Base-by-base conservation (phyloP, 2,329 filamentous ascomycete genomes). In the Fusarium nodosum region DNA sequence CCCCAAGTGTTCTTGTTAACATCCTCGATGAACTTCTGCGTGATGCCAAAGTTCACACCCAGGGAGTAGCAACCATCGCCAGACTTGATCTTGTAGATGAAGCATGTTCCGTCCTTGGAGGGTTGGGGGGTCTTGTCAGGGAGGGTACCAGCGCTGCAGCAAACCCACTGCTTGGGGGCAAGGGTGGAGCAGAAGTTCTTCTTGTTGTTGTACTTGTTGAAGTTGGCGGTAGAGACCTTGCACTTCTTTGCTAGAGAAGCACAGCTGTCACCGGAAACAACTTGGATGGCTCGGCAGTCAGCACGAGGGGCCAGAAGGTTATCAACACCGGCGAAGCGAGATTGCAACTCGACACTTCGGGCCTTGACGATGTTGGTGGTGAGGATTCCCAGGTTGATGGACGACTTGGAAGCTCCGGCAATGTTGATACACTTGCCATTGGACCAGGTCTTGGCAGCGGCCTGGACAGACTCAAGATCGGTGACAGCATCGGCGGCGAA, bases 1-100 rank as follows among this genome's bases (percentile, higher is more conserved):
- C 77, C 79, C 79, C 80, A 82, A 0, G 79, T 81, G 46, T 79
- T 72, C 54, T 76, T 78, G 71, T 82, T 82, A 15, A 73, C 73
- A 12, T 56, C 39, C 24, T 80, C 76, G 16, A 87, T 76, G 5
- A 83, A 72, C 0, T 75, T 66, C 0, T 74, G 59, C 0, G 77
- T 82, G 8, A 86, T 66, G 7, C 72, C 68, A 63, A 82, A 68
- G 41, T 61, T 64, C 18, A 66, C 68, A 0, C 76, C 76, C 0
- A 84, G 73, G 3, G 52, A 30, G 64, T 66, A 38, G 66, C 82
- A 84, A 1, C 60, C 67, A 33, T 83, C 80, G 0, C 72, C 75
- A 0, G 64, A 47, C 50, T 75, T 62, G 22, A 82, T 76, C 0
- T 57, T 69, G 60, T 82, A 79, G 6, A 72, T 69, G 4, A 56